Percentiles rank a stretch among this genome's conserved stretches.
Evolutionary conservation across 176 grass and related monocot genomes (phyloP).

Genomic region (Areca catechu): DNA sequence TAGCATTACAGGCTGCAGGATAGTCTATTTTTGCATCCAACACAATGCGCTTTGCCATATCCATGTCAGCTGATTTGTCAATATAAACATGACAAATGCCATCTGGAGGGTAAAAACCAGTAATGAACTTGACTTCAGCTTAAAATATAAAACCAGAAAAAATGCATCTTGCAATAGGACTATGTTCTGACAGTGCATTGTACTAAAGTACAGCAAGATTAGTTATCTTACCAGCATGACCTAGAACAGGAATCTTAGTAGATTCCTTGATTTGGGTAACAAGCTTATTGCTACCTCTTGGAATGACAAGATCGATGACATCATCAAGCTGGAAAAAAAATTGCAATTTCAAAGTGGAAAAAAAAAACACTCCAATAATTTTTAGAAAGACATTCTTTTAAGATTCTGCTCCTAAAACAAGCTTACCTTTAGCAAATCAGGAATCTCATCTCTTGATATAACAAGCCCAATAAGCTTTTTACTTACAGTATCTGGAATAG

Average conservation of each 20-base stretch:
- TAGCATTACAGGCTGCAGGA: conserved; percentile 94
- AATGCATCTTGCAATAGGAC: too few relatives aligned
- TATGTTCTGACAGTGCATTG: too few relatives aligned
- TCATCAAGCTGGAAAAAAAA: conserved; percentile 72
- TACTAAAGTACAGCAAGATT: too few relatives aligned
- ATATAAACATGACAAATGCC: conserved; percentile 97
- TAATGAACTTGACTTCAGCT: conserved; percentile 9
- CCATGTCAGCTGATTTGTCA: conserved; percentile 89
- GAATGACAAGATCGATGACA: conserved; percentile 98
- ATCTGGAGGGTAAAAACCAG: conserved; percentile 38
- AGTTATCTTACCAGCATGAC: conserved; percentile 65
- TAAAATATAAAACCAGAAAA: too few relatives aligned
- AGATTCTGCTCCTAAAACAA: background rate
- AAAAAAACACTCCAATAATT: too few relatives aligned
- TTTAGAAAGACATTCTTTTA: too few relatives aligned
- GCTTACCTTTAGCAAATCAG: conserved; percentile 79
- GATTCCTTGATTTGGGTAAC: conserved; percentile 92
- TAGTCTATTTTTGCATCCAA: conserved; percentile 91
- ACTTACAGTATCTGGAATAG: conserved; percentile 63
- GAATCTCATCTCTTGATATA: conserved; percentile 84
- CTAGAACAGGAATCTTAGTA: conserved; percentile 95
- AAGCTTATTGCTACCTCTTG: conserved; percentile 95
- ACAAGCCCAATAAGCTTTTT: conserved; percentile 84
- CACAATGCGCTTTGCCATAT: conserved; percentile 80
- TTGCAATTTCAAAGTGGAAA: background rate